Conservation (phyloP, 345 rosid species). For the Capsella bursapastoris region DNA sequence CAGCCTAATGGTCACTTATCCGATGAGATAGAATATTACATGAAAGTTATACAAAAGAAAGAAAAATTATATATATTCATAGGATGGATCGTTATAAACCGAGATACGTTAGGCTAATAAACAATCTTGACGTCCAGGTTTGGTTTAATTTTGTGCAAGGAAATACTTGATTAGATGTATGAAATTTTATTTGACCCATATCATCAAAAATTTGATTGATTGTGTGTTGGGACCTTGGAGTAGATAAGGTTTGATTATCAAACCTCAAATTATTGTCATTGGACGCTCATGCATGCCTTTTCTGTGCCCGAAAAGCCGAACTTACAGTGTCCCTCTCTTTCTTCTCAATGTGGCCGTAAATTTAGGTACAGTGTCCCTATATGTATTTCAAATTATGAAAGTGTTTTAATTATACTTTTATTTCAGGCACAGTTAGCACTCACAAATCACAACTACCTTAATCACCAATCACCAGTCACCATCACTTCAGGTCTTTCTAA, state of each 20-base stretch:
- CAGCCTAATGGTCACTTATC: neutral
- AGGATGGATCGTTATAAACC: neutral
- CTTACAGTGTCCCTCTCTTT: neutral
- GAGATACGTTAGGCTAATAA: neutral
- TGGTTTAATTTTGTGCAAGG: neutral
- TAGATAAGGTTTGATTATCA: constrained; percentile 33
- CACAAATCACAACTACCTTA: constrained; percentile 10
- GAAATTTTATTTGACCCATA: neutral
- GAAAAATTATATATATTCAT: neutral
- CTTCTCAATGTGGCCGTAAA: neutral
- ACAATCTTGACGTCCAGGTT: neutral
- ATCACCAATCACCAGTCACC: constrained; percentile 12
- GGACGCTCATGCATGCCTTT: constrained; percentile 18
- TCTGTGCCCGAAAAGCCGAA: constrained; percentile 41
- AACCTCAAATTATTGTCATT: constrained; percentile 19
- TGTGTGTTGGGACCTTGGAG: neutral
- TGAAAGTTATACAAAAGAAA: neutral
- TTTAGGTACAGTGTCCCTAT: no score
- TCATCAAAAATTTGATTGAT: neutral
- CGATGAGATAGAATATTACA: neutral
- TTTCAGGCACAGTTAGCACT: constrained; percentile 5
- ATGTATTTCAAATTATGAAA: neutral
- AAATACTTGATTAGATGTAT: neutral
- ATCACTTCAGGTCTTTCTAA: constrained; percentile 20
- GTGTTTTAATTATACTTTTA: constrained; percentile 3